Conservation (phyloP, 768 basidiomycete species). For the Boletus vinaceobasis region DNA sequence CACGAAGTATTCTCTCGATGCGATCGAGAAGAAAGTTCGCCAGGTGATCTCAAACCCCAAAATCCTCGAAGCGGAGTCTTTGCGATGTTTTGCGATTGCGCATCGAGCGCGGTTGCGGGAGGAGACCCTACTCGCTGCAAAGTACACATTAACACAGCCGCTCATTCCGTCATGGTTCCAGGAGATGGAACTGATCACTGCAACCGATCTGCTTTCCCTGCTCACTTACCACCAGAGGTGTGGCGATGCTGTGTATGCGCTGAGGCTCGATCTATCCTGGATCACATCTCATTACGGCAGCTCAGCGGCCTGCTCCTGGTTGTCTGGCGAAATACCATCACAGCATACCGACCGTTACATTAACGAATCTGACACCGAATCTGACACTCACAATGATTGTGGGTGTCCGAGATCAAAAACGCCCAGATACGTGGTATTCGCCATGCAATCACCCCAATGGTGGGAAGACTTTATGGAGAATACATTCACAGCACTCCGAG, state of each 20-base stretch:
- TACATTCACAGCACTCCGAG: constrained; percentile 8
- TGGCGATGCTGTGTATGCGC: constrained; percentile 1
- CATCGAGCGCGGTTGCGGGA: neutral
- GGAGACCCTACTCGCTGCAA: neutral
- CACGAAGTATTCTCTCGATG: neutral
- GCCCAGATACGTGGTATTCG: neutral
- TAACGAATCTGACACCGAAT: too few species aligned
- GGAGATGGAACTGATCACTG: constrained; percentile 27
- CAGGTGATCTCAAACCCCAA: neutral
- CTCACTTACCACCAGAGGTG: constrained; percentile 20
- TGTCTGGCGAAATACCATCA: neutral
- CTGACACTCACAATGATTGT: too few species aligned
- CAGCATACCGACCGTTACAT: too few species aligned
- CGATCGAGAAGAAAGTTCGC: neutral
- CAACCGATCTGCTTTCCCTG: constrained; percentile 21
- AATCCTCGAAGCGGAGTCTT: neutral
- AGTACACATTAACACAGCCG: constrained; percentile 22
- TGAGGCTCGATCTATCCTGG: constrained; percentile 6
- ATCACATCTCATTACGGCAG: constrained; percentile 6
- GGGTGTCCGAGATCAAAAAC: neutral
- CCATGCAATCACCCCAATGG: neutral
- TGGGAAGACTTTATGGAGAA: constrained; percentile 22
- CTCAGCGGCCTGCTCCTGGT: constrained; percentile 6
- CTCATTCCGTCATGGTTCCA: constrained; percentile 19
- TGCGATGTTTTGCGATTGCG: neutral